These are phyloP conservation scores for Pseudogymnoascus sp. DNA, from an alignment of 2,329 filamentous ascomycete species.

Conservation along the genomic window DNA sequence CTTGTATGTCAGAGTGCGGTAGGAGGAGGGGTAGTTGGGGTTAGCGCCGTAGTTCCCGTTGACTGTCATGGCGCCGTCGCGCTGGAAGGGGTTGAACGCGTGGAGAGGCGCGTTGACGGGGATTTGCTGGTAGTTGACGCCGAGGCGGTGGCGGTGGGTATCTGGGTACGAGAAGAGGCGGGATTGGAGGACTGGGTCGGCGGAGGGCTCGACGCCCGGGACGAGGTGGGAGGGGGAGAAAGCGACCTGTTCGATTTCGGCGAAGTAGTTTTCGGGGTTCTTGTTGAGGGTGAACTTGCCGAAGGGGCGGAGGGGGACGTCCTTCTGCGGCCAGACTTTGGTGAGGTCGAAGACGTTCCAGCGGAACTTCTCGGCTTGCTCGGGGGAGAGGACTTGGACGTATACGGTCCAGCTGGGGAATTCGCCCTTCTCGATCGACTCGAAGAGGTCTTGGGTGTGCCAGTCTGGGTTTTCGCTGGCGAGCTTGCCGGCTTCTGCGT, in stretches of 20 bases:
- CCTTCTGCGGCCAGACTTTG: slow-evolving; percentile 58
- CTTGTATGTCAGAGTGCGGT: slow-evolving; percentile 38
- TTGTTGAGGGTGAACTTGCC: slow-evolving; percentile 57
- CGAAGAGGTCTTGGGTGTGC: slow-evolving; percentile 55
- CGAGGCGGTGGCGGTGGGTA: slow-evolving; percentile 50
- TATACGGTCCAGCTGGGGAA: slow-evolving; percentile 56
- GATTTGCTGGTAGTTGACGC: slow-evolving; percentile 51
- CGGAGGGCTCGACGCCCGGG: slow-evolving; percentile 60
- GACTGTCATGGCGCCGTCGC: slow-evolving; percentile 63
- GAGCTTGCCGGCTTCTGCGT: slow-evolving; percentile 47
- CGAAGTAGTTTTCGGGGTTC: slow-evolving; percentile 56
- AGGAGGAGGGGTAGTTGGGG: slow-evolving; percentile 49
- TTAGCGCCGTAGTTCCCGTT: slow-evolving; percentile 56
- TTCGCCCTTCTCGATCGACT: slow-evolving; percentile 53
- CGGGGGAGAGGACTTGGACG: slow-evolving; percentile 54
- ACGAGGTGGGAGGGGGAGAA: slow-evolving; percentile 61
- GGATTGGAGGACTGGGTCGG: slow-evolving; percentile 61
- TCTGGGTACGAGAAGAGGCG: slow-evolving; percentile 66
- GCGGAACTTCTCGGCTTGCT: slow-evolving; percentile 51
- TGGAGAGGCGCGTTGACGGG: slow-evolving; percentile 40
- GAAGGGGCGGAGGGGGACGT: slow-evolving; percentile 53
- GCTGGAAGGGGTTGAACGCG: slow-evolving; percentile 61
- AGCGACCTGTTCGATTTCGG: slow-evolving; percentile 61
- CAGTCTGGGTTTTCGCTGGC: slow-evolving; percentile 53
- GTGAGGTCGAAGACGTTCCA: slow-evolving; percentile 64